Evolutionary conservation across 1,139 yeast species (phyloP), one percentile per base, ranked within the genome.

Genomic region (Torulaspora pretoriensis): DNA sequence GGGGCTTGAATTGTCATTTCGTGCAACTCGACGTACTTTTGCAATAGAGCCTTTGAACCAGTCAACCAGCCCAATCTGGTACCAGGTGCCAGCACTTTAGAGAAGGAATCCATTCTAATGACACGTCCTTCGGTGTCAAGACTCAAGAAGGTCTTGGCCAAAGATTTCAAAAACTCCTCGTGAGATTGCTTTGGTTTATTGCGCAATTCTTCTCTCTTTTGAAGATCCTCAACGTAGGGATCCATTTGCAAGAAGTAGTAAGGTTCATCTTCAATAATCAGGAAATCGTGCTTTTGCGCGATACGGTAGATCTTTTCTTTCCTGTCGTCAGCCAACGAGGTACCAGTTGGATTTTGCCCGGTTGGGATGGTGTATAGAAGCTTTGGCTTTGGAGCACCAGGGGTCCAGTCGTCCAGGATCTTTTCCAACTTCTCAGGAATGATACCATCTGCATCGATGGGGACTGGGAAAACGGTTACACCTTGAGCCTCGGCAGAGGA

Each of bases 321-420:
- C 67, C 96, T 80, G 55, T 81, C 86, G 17, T 62, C 70, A 35
- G 83, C 73, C 58, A 89, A 73, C 27, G 88, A 83, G 8, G 94
- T 78, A 27, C 97, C 97, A 26, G 96, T 87, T 49, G 97, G 97
- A 72, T 90, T 90, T 71, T 90, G 97, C 43, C 97, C 97, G 10
- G 96, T 89, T 52, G 89, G 81, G 57, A 89, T 86, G 36, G 90
- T 82, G 74, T 89, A 89, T 53, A 89, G 74, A 46, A 89, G 71
- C 67, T 83, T 86, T 50, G 95, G 95, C 65, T 76, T 77, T 73
- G 84, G 63, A 66, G 80, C 65, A 59, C 70, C 73, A 6, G 79
- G 77, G 19, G 75, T 77, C 97, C 97, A 89, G 57, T 75, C 72
- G 54, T 74, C 78, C 63, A 90, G 74, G 50, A 80, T 70, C 37